phyloP scores from a whole-genome alignment of 2,329 filamentous ascomycete genomes.

The Huntiella savannae region DNA sequence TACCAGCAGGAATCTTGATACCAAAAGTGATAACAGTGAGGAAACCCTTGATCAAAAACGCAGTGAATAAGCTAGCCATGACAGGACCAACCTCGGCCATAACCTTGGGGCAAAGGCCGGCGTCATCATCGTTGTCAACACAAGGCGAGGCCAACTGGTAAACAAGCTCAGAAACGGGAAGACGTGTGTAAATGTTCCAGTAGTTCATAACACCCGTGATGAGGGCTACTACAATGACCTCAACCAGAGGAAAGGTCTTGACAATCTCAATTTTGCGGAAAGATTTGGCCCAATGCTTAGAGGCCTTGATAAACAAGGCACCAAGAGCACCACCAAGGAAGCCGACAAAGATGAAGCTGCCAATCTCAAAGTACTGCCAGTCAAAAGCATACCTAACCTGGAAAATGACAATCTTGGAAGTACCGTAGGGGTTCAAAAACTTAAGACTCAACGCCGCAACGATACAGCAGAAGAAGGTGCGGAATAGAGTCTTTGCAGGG shows the following conservation, averaged over 20 bases:
- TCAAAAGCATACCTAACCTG: slow-evolving; percentile 78
- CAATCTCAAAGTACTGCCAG: slow-evolving; percentile 86
- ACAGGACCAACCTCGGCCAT: slow-evolving; percentile 62
- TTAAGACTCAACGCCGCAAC: slow-evolving; percentile 79
- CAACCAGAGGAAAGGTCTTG: slow-evolving; percentile 66
- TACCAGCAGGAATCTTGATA: slow-evolving; percentile 88
- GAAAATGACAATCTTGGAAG: slow-evolving; percentile 90
- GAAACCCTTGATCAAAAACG: slow-evolving; percentile 77
- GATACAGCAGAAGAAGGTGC: slow-evolving; percentile 97
- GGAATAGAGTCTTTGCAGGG: slow-evolving; percentile 87
- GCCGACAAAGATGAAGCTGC: slow-evolving; percentile 69
- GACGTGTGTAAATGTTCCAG: slow-evolving; percentile 80
- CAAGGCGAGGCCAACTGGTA: slow-evolving; percentile 85
- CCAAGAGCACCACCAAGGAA: slow-evolving; percentile 68
- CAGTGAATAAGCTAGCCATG: slow-evolving; percentile 49
- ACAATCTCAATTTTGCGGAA: slow-evolving; percentile 68
- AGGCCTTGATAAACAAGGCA: slow-evolving; percentile 92
- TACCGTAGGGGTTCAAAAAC: slow-evolving; percentile 90
- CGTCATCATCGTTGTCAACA: slow-evolving; percentile 42
- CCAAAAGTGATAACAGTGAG: slow-evolving; percentile 85
- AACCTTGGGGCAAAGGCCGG: slow-evolving; percentile 55
- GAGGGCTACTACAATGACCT: slow-evolving; percentile 73
- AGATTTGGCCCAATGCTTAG: slow-evolving; percentile 68
- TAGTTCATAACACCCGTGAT: slow-evolving; percentile 73
- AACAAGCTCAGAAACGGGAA: slow-evolving; percentile 77